A percentile compares a stretch with the other conserved stretches of the same genome.
Conservation (phyloP, 1,284 basidiomycete genomes). For the Puccinia sorghi region DNA sequence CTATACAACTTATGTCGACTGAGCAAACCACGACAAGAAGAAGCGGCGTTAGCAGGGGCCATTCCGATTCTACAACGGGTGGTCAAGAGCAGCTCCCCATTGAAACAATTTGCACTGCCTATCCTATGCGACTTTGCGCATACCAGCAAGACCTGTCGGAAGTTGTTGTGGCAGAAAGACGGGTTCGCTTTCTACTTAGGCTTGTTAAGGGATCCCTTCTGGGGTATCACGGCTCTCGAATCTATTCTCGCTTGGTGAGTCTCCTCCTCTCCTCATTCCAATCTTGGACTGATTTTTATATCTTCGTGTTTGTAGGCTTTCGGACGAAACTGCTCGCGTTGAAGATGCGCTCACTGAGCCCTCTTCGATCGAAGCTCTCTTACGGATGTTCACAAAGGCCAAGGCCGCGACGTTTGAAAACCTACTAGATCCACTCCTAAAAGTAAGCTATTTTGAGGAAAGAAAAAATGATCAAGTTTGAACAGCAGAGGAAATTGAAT, state of each 20-base stretch:
- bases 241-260: constrained; percentile 82
- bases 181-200: constrained; percentile 74
- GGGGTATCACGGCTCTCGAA: constrained; percentile 90
- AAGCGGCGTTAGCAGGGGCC: constrained; percentile 91
- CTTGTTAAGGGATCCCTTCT: constrained; percentile 87
- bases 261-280: neutral
- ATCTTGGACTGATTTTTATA: neutral
- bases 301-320: constrained; percentile 66
- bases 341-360: constrained; percentile 80
- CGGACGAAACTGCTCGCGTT: constrained; percentile 89
- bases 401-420: constrained; percentile 94
- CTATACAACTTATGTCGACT: constrained; percentile 92
- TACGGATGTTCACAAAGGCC: constrained; percentile 80
- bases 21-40: constrained; percentile 90
- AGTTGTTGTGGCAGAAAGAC: constrained; percentile 82
- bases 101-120: constrained; percentile 94
- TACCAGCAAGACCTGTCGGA: constrained; percentile 85
- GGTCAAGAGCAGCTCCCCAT: constrained; percentile 79
- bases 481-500: too few relatives aligned
- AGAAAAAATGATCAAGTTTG: too few relatives aligned
- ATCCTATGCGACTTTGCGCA: constrained; percentile 93
- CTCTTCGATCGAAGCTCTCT: constrained; percentile 69
- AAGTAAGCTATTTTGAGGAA: constrained; percentile 39
- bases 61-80: constrained; percentile 86
- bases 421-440: constrained; percentile 73